Conservation (phyloP, 2,329 filamentous ascomycete species). For the Hypomyces rosellus region DNA sequence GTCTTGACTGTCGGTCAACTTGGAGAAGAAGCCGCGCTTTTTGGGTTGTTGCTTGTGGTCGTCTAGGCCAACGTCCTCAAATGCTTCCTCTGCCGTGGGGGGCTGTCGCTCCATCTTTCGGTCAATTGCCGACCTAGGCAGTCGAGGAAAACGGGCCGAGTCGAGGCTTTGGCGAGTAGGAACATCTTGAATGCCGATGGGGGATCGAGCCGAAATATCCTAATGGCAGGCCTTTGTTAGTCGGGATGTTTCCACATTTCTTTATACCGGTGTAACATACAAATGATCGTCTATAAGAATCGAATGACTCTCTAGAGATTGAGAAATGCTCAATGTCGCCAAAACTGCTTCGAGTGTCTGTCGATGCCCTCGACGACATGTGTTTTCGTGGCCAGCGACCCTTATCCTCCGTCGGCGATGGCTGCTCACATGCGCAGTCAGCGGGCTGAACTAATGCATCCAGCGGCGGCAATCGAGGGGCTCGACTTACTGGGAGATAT, state of each 20-base stretch:
- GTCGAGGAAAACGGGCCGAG: slow-evolving; percentile 58
- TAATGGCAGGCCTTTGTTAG: slow-evolving; percentile 31
- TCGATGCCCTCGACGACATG: slow-evolving; percentile 46
- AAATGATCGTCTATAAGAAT: slow-evolving; percentile 93
- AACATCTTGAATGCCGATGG: slow-evolving; percentile 54
- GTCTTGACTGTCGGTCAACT: slow-evolving; percentile 58
- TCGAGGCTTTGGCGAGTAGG: slow-evolving; percentile 75
- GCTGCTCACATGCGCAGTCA: slow-evolving; percentile 39
- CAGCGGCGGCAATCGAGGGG: not conserved
- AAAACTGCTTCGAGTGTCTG: slow-evolving; percentile 54
- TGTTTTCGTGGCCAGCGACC: slow-evolving; percentile 64
- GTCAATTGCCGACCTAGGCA: slow-evolving; percentile 55
- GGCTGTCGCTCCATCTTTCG: slow-evolving; percentile 53
- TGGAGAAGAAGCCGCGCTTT: slow-evolving; percentile 68
- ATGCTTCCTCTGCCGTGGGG: slow-evolving; percentile 69
- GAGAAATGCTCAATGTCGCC: slow-evolving; percentile 88
- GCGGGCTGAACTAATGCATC: not conserved
- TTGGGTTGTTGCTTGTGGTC: slow-evolving; percentile 50
- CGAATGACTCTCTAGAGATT: slow-evolving; percentile 94
- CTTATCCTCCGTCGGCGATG: slow-evolving; percentile 84
- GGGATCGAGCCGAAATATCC: slow-evolving; percentile 88
- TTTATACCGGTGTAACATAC: slow-evolving; percentile 46
- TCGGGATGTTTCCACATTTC: not conserved
- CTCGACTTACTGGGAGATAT: slow-evolving; percentile 71
- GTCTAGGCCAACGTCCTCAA: slow-evolving; percentile 88